A percentile compares a stretch with the other conserved stretches of the same genome.
Conservation (phyloP, 805 yeast genomes). For the Scheffersomyces coipomensis region DNA sequence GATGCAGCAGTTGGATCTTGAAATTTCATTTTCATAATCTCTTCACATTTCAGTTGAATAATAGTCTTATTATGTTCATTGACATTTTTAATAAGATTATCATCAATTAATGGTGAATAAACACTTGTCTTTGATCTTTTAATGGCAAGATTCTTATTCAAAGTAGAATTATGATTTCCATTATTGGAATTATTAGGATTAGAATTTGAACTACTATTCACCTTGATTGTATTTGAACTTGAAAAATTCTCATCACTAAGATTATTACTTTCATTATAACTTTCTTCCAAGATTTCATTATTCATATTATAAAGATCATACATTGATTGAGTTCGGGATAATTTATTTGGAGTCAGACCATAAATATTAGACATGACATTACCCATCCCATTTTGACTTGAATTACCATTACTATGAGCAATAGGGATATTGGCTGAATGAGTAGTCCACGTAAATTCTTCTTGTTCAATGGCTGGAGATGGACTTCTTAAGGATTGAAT, state of each 20-base stretch:
- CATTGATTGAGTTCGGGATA: conserved; percentile 37
- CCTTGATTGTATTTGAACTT: neutral
- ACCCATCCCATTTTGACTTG: neutral
- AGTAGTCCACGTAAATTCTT: conserved; percentile 24
- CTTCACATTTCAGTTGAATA: conserved; percentile 19
- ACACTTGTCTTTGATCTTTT: conserved; percentile 22
- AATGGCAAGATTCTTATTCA: conserved; percentile 8
- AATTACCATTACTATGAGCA: conserved; percentile 4
- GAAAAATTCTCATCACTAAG: neutral
- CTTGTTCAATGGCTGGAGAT: conserved; percentile 34
- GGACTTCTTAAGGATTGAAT: conserved; percentile 32
- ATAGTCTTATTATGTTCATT: conserved; percentile 15
- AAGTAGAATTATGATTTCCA: neutral
- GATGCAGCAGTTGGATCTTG: neutral
- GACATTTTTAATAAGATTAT: conserved; percentile 15
- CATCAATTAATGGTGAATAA: conserved; percentile 17
- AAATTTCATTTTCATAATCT: conserved; percentile 18
- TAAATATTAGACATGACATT: neutral
- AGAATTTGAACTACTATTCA: neutral
- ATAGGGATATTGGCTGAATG: conserved; percentile 11
- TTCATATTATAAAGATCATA: conserved; percentile 21
- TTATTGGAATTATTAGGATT: neutral
- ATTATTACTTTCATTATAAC: neutral
- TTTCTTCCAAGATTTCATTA: conserved; percentile 5
- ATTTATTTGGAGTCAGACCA: conserved; percentile 13